Evolutionary conservation across 2,329 filamentous ascomycete genomes (phyloP).

Genomic region (Phaeosphaeria sp.): DNA sequence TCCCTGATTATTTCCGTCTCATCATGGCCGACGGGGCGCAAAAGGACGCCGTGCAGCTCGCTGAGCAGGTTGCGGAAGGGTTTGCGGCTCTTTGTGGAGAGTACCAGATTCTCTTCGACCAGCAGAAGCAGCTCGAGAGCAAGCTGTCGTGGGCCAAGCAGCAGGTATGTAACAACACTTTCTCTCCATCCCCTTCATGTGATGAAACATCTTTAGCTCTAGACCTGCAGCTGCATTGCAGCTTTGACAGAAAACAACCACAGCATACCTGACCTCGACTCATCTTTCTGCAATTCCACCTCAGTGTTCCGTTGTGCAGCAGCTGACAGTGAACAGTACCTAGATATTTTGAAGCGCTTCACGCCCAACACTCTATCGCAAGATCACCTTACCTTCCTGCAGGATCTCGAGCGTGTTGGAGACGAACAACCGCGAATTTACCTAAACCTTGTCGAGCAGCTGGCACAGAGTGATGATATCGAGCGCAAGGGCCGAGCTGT

Average conservation of each 20-base stretch:
- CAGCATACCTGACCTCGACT: constrained; percentile 49
- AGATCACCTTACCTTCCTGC: constrained; percentile 49
- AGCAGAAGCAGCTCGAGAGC: constrained; percentile 54
- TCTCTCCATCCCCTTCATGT: constrained; percentile 30
- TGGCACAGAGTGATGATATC: constrained; percentile 43
- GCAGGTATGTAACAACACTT: constrained; percentile 49
- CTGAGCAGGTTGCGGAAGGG: constrained; percentile 53
- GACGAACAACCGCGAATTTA: constrained; percentile 33
- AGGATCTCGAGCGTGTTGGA: constrained; percentile 46
- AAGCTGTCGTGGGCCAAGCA: constrained; percentile 57
- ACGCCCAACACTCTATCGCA: constrained; percentile 47
- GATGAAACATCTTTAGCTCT: constrained; percentile 59
- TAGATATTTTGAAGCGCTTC: constrained; percentile 49
- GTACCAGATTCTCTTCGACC: constrained; percentile 54
- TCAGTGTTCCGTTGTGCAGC: not conserved
- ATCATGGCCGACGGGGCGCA: constrained; percentile 37
- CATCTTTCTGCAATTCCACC: constrained; percentile 3
- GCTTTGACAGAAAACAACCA: constrained; percentile 55
- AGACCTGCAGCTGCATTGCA: constrained; percentile 57
- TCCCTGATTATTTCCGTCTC: constrained; percentile 10
- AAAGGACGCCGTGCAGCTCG: constrained; percentile 38
- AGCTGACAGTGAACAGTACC: constrained; percentile 44
- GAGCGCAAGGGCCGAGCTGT: constrained; percentile 42
- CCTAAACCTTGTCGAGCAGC: constrained; percentile 43
- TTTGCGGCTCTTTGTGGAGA: constrained; percentile 56